Conservation (phyloP, 2,329 filamentous ascomycete genomes). For the Sarocladiaceae sp. region DNA sequence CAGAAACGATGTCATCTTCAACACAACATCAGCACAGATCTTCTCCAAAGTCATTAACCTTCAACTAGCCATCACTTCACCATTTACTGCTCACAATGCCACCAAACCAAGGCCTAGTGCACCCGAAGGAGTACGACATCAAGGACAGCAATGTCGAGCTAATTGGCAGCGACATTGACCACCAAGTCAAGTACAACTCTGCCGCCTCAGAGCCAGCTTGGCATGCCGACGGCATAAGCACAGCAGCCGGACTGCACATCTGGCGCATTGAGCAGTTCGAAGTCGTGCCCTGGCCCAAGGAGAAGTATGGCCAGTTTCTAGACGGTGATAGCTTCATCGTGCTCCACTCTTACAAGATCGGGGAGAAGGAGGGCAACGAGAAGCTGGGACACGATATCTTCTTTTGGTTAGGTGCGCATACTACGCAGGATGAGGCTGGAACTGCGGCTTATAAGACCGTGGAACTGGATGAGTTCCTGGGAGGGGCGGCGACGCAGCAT, state of each 20-base stretch:
- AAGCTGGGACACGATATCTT: conserved; percentile 60
- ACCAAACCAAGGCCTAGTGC: conserved; percentile 57
- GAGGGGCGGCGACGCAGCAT: conserved; percentile 58
- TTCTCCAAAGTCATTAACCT: background rate
- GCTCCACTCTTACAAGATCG: conserved; percentile 53
- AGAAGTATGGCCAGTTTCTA: conserved; percentile 56
- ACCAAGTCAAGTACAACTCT: conserved; percentile 64
- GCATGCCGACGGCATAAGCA: conserved; percentile 54
- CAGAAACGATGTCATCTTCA: background rate
- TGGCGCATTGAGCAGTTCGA: conserved; percentile 68
- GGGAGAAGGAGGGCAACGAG: conserved; percentile 34
- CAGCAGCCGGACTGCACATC: conserved; percentile 49
- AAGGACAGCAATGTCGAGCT: conserved; percentile 66
- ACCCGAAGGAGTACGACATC: conserved; percentile 61
- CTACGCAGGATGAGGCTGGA: conserved; percentile 64
- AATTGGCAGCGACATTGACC: conserved; percentile 60
- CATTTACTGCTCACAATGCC: conserved; percentile 39
- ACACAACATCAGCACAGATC: background rate
- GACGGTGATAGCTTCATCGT: conserved; percentile 68
- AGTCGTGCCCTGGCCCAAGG: conserved; percentile 56
- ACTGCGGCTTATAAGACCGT: conserved; percentile 68
- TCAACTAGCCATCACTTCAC: background rate
- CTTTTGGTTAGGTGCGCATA: conserved; percentile 65
- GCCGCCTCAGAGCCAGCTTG: conserved; percentile 63
- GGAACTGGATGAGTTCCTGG: conserved; percentile 64